phyloP scores from a whole-genome alignment of 345 rosid species.

The Eucalyptus sideroxylon region DNA sequence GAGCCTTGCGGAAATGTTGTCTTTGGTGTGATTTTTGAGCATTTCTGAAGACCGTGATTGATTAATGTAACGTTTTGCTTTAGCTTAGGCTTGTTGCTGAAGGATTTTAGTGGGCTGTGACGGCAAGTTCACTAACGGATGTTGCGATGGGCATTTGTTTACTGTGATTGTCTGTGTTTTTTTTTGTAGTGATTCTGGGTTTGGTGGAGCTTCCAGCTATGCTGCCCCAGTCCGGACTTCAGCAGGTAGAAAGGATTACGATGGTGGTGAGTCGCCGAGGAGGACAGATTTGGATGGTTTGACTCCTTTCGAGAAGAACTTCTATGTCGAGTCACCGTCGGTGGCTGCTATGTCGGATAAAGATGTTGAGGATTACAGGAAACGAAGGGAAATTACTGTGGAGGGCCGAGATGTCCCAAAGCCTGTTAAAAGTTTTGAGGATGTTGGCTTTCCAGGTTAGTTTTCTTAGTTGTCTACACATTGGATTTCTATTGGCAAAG shows the following conservation, averaged over 20 bases:
- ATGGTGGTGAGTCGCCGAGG: conserved; percentile 37
- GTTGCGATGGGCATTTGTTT: background rate
- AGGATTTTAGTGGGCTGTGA: background rate
- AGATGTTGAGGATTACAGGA: conserved; percentile 80
- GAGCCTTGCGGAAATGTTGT: background rate
- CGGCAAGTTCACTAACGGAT: background rate
- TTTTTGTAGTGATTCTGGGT: conserved; percentile 72
- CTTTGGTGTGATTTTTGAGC: background rate
- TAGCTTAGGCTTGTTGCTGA: background rate
- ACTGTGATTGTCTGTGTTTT: background rate
- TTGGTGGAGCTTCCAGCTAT: conserved; percentile 72
- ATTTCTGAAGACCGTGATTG: background rate
- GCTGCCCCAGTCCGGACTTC: conserved; percentile 38
- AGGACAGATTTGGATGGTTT: conserved; percentile 89
- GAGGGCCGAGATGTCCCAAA: conserved; percentile 95
- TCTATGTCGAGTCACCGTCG: conserved; percentile 66
- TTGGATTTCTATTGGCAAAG: background rate
- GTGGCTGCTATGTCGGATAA: conserved; percentile 80
- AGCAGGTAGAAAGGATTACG: conserved; percentile 46
- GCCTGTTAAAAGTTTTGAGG: conserved; percentile 72
- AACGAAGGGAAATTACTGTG: conserved; percentile 67
- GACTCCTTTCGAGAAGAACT: conserved; percentile 90
- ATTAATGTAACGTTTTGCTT: background rate
- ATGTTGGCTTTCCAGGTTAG: conserved; percentile 91
- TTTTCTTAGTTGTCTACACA: background rate